Evolutionary conservation across 1,139 yeast genomes (phyloP), one percentile per base, ranked within the genome.

Genomic region (Magnusiomyces magnusii): DNA sequence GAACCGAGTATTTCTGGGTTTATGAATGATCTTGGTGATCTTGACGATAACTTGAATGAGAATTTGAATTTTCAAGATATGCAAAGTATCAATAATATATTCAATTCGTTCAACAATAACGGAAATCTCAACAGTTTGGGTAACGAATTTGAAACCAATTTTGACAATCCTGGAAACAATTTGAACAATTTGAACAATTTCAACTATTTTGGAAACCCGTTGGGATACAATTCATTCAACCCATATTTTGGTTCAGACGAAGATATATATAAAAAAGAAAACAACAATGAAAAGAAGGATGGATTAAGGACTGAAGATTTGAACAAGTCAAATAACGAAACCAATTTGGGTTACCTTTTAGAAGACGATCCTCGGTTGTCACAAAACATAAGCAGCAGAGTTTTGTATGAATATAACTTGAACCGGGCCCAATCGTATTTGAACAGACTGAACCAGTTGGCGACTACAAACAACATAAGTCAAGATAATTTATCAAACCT

Each of bases 181-280:
- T n/a, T n/a, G n/a, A n/a, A n/a, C n/a, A n/a, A n/a, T 49, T 25
- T 19, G 19, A 25, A 17, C 23, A 24, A 7, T 21, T 49, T 24
- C 25, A 17, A 17, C n/a, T 31, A 9, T 13, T 31, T 31, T 31
- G 13, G 36, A 7, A 7, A 31, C 15, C 52, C 52, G 3, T 23
- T 49, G 15, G 52, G 52, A 2, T 49, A 24, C 21, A 28, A 49
- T 19, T 49, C 52, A 24, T 17, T 25, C 17, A 28, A 34, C 10
- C 54, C 54, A 3, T 51, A 21, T 24, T 51, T 36, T 34, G 42
- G 42, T 2, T 34, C 54, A 1, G 54, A 51, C 3, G 54, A 51
- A 10, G 36, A 31, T 13, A 13, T 13, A 9, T 7, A 42, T 17
- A 17, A 42, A 24, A 24, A 25, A 10, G 36, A 9, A 25, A 49